phyloP scores from a whole-genome alignment of 2,329 filamentous ascomycete species.

The Annulohypoxylon truncatum region DNA sequence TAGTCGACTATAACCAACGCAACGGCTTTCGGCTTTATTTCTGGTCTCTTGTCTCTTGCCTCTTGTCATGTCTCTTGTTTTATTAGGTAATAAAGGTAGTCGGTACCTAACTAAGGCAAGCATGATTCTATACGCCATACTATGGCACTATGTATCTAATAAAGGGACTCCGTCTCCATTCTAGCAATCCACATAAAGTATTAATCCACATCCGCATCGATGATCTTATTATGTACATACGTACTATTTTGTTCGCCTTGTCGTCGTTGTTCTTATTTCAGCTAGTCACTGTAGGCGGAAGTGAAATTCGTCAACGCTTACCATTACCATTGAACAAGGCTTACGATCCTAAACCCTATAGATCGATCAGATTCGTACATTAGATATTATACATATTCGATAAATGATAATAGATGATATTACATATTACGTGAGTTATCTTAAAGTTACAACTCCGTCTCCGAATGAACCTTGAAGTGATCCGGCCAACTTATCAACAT shows the following conservation, averaged over 20 bases:
- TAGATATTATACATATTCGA: background rate
- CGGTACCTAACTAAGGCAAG: slow-evolving; percentile 25
- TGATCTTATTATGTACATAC: slow-evolving; percentile 10
- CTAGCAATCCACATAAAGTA: background rate
- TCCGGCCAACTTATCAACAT: background rate
- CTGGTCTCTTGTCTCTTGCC: background rate
- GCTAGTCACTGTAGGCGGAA: background rate
- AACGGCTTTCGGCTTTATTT: slow-evolving; percentile 4
- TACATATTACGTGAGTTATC: background rate
- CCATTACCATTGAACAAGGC: background rate
- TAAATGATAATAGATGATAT: background rate
- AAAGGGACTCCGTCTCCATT: slow-evolving; percentile 18
- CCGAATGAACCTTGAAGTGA: slow-evolving; percentile 7
- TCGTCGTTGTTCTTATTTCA: background rate
- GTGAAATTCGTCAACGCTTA: background rate
- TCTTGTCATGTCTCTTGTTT: background rate
- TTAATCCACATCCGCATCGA: slow-evolving; percentile 9
- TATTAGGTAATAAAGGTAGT: slow-evolving; percentile 9
- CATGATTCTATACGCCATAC: background rate
- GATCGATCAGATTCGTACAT: slow-evolving; percentile 1
- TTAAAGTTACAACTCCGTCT: background rate
- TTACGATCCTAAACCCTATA: slow-evolving; percentile 11
- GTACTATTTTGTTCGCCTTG: slow-evolving; percentile 5
- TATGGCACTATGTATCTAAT: slow-evolving; percentile 2
- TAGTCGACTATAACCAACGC: slow-evolving; percentile 13